Evolutionary conservation across 2,329 filamentous ascomycete genomes (phyloP).

Genomic region (Stagonosporopsis rhizophila): DNA sequence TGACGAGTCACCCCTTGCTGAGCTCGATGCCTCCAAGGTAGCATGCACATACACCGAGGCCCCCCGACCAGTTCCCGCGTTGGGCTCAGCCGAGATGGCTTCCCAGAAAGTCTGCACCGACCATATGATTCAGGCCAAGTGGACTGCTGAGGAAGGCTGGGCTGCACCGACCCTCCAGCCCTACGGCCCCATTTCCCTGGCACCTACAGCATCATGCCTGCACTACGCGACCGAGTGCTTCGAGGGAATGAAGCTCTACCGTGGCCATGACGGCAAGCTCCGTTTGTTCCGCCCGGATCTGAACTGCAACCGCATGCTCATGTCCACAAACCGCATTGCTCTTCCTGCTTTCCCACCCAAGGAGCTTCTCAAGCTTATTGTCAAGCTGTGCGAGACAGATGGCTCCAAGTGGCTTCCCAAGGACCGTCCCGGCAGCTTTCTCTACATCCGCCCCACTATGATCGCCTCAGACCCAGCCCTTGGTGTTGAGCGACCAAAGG

Average conservation of each 20-base stretch:
- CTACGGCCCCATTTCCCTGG: conserved; percentile 77
- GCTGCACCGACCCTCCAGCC: conserved; percentile 74
- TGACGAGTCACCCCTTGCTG: conserved; percentile 39
- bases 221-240: conserved; percentile 94
- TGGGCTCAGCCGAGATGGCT: conserved; percentile 50
- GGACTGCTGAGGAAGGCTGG: conserved; percentile 74
- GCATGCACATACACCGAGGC: conserved; percentile 50
- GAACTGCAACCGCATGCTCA: conserved; percentile 71
- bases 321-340: conserved; percentile 67
- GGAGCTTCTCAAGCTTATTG: conserved; percentile 77
- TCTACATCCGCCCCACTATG: conserved; percentile 87
- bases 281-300: conserved; percentile 79
- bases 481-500: conserved; percentile 78
- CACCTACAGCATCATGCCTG: conserved; percentile 80
- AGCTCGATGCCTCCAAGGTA: conserved; percentile 55
- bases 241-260: conserved; percentile 80
- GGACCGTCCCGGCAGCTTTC: conserved; percentile 70
- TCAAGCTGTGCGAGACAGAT: conserved; percentile 74
- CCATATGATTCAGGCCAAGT: conserved; percentile 83
- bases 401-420: conserved; percentile 80
- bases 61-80: conserved; percentile 52
- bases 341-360: conserved; percentile 75
- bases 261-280: conserved; percentile 72
- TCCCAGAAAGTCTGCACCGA: conserved; percentile 68
- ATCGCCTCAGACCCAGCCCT: conserved; percentile 83